phyloP scores from a whole-genome alignment of 306 rosid species.

The Rosa persica region DNA sequence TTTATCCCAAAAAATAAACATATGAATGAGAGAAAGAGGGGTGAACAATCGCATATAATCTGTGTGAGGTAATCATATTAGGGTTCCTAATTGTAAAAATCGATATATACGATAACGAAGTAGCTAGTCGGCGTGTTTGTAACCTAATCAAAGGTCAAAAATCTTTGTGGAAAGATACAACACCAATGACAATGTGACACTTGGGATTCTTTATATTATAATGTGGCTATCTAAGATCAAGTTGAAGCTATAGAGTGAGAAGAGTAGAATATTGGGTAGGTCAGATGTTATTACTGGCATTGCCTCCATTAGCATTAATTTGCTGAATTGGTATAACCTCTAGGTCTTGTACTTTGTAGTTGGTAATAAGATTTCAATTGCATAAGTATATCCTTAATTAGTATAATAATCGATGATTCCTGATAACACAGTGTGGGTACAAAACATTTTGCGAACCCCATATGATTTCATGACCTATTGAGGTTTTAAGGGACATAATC shows the following conservation, averaged over 20 bases:
- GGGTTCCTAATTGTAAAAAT: constrained; percentile 2
- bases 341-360: background rate
- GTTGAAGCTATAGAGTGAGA: constrained; percentile 29
- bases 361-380: background rate
- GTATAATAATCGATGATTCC: constrained; percentile 18
- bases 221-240: constrained; percentile 36
- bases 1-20: background rate
- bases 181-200: constrained; percentile 42
- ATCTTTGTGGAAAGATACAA: constrained; percentile 58
- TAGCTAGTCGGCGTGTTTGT: constrained; percentile 24
- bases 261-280: constrained; percentile 68
- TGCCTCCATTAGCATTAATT: constrained; percentile 20
- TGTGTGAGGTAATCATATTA: constrained; percentile 8
- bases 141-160: constrained; percentile 38
- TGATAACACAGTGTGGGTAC: constrained; percentile 25
- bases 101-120: constrained; percentile 9
- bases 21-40: background rate
- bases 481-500: constrained; percentile 17
- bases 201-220: constrained; percentile 32
- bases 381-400: background rate
- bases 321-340: constrained; percentile 1
- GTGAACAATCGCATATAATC: constrained; percentile 4
- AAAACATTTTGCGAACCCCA: constrained; percentile 39
- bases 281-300: constrained; percentile 34
- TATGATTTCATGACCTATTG: constrained; percentile 6